Conservation (phyloP, 306 rosid genomes). For the Vachellia collinsii region DNA sequence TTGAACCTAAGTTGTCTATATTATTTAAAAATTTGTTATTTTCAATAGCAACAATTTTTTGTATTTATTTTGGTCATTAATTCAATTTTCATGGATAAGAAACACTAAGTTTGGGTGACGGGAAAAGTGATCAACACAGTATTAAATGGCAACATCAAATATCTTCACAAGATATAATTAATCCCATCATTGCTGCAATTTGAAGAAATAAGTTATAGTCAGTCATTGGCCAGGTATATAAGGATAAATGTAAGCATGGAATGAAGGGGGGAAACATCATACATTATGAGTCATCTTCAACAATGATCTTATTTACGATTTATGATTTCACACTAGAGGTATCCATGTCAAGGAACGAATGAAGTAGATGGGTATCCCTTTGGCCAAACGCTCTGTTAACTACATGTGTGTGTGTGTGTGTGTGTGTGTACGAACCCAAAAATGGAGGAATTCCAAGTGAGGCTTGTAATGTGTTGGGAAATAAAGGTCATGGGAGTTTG, state of each 20-base stretch:
- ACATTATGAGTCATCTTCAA: slow-evolving; percentile 90
- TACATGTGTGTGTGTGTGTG: no score
- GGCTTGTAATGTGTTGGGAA: no score
- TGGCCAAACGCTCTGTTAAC: no score
- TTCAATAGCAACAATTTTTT: neutral
- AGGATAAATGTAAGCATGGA: neutral
- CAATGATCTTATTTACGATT: slow-evolving; percentile 93
- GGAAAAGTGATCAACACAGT: slow-evolving; percentile 1
- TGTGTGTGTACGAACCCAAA: no score
- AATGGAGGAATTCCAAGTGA: no score
- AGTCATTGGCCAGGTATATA: neutral
- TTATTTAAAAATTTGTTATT: neutral
- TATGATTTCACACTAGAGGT: no score
- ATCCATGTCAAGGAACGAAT: no score
- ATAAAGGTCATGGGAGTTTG: no score
- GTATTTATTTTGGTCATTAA: neutral
- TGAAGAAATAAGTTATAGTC: neutral
- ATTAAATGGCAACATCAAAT: slow-evolving; percentile 6
- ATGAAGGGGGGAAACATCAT: slow-evolving; percentile 35
- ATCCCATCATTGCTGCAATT: neutral
- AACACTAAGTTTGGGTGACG: neutral
- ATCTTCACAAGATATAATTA: neutral
- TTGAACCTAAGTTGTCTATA: neutral
- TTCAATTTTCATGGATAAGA: neutral
- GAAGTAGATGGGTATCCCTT: no score